Conservation (phyloP, 2,329 filamentous ascomycete species). For the Colletotrichum aenigma region DNA sequence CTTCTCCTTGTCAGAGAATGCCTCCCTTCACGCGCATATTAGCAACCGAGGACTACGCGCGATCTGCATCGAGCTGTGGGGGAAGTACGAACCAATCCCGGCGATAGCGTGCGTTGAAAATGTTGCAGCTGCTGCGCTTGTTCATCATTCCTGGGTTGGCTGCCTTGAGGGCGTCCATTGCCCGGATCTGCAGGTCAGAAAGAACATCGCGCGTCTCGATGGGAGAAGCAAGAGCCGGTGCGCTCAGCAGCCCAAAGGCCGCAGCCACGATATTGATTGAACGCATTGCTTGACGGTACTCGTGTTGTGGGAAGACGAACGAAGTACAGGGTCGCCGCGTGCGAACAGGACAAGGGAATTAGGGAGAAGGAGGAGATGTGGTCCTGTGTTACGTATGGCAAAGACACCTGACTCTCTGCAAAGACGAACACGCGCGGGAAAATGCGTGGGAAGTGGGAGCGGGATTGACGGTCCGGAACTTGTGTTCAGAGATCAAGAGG, state of each 20-base stretch:
- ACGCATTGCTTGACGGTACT: neutral
- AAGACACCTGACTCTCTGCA: neutral
- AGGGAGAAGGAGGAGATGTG: neutral
- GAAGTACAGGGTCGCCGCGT: neutral
- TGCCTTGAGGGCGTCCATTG: neutral
- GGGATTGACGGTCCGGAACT: neutral
- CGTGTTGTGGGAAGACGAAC: neutral
- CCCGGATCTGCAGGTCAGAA: neutral
- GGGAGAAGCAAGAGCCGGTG: neutral
- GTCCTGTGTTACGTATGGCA: neutral
- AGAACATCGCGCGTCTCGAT: neutral
- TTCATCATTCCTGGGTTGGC: neutral
- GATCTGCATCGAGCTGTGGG: neutral
- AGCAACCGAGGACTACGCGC: neutral
- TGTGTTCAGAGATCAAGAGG: neutral
- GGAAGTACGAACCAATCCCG: slow-evolving; percentile 6
- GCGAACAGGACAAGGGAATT: neutral
- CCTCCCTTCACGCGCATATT: neutral
- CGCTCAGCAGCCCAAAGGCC: neutral
- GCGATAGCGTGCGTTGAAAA: slow-evolving; percentile 15
- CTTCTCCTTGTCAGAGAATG: slow-evolving; percentile 11
- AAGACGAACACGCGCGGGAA: neutral
- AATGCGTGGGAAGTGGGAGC: neutral
- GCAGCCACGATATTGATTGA: neutral
- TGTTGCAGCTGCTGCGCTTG: slow-evolving; percentile 9